phyloP scores from a whole-genome alignment of 2,329 filamentous ascomycete genomes.

The Fusarium penzigii region DNA sequence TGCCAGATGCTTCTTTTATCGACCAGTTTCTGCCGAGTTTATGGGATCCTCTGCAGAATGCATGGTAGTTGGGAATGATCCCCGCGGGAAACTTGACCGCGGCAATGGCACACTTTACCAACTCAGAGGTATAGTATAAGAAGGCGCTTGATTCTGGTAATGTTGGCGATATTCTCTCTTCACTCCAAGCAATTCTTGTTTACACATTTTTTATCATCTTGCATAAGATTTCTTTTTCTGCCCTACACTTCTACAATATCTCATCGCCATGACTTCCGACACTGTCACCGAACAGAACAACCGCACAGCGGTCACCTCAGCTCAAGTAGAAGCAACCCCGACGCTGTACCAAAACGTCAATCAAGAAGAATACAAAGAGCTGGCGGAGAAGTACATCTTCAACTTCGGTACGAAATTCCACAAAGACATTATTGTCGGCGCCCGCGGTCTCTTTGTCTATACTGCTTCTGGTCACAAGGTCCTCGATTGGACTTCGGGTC shows the following conservation, averaged over 20 bases:
- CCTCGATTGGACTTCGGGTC: background rate
- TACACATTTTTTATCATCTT: background rate
- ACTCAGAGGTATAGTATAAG: background rate
- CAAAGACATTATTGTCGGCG: background rate
- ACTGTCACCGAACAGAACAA: background rate
- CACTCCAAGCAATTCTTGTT: too few species aligned
- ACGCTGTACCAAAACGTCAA: background rate
- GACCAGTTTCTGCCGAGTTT: constrained; percentile 38
- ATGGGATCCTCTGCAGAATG: constrained; percentile 39
- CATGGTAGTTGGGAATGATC: constrained; percentile 23
- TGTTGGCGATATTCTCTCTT: background rate
- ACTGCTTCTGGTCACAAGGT: background rate
- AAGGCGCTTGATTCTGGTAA: background rate
- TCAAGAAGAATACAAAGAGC: background rate
- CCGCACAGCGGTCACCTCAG: background rate
- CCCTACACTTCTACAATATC: background rate
- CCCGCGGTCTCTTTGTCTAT: background rate
- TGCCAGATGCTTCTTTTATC: constrained; percentile 35
- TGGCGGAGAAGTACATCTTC: background rate
- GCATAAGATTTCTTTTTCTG: background rate
- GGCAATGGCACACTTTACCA: background rate
- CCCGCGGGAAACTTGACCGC: background rate
- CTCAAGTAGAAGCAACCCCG: background rate
- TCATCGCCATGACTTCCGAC: background rate
- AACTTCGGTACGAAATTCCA: background rate